Evolutionary conservation across 495 filamentous ascomycete genomes (phyloP), one percentile per base, ranked within the genome.

Genomic region (Aspergillus funiculosus): DNA sequence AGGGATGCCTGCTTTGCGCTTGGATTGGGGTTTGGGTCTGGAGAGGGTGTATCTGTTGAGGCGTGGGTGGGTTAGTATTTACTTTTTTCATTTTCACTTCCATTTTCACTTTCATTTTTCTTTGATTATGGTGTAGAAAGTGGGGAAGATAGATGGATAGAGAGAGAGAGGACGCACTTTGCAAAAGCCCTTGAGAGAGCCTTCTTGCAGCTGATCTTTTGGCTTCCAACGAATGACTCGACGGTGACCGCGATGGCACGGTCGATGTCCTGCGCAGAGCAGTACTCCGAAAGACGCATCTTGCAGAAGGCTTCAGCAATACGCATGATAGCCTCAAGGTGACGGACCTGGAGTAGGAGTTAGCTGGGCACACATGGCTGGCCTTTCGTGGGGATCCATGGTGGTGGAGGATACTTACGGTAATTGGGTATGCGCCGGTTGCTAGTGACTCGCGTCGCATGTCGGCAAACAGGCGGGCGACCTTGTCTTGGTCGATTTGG

Each of bases 121-220:
- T n/a, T n/a, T n/a, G n/a, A n/a, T n/a, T n/a, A n/a, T n/a, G n/a
- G n/a, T n/a, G n/a, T n/a, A n/a, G n/a, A n/a, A n/a, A n/a, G 8
- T n/a, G 18, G n/a, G 11, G 20, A 19, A 21, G 3, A 18, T 6
- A 32, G 26, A 1, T 21, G 39, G 19, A 8, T 20, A 36, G 15
- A 22, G 13, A 22, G 22, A 29, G 42, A 17, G 21, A 8, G 27
- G 15, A 69, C 70, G 52, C 95, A 99, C 78, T 99, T 99, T 48
- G 94, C 90, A 78, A 99, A 99, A 11, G 94, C 90, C 46, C 94
- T 76, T 8, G 87, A 87, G 41, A 99, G 79, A 21, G 92, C 89
- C 76, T 95, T 96, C 81, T 97, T 99, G 69, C 86, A 89, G 72
- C 85, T 90, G 55, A 97, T 82, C 71, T 99, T 99, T 66, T 99